A percentile compares a stretch with the other conserved stretches of the same genome.
Conservation (phyloP, 352 stramenopile genomes). For the Pythium inflatum region DNA sequence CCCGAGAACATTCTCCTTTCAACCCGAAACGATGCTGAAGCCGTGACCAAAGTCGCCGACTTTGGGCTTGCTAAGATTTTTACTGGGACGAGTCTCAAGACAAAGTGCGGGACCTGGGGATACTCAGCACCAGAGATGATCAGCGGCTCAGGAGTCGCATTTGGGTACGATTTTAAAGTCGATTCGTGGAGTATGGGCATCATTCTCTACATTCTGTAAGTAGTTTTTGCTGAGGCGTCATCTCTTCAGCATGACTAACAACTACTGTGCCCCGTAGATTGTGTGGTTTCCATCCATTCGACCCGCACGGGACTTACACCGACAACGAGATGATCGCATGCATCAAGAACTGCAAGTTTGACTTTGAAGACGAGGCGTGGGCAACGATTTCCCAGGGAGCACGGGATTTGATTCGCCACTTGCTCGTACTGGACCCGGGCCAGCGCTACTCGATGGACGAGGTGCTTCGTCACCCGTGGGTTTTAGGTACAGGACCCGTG, state of each 20-base stretch:
- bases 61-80: slow-evolving; percentile 88
- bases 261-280: slow-evolving; percentile 38
- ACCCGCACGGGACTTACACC: slow-evolving; percentile 68
- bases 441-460: slow-evolving; percentile 70
- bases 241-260: no score
- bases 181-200: slow-evolving; percentile 89
- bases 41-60: slow-evolving; percentile 78
- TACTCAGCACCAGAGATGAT: slow-evolving; percentile 89
- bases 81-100: slow-evolving; percentile 69
- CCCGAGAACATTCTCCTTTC: slow-evolving; percentile 86
- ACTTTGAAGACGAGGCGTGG: slow-evolving; percentile 78
- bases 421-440: slow-evolving; percentile 76
- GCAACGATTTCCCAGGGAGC: slow-evolving; percentile 58
- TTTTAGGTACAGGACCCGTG: slow-evolving; percentile 39
- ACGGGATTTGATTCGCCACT: slow-evolving; percentile 76
- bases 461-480: slow-evolving; percentile 75
- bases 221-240: no score
- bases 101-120: slow-evolving; percentile 81
- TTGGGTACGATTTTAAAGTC: slow-evolving; percentile 85
- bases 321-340: slow-evolving; percentile 85
- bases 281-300: slow-evolving; percentile 85
- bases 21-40: slow-evolving; percentile 57
- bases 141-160: slow-evolving; percentile 63
- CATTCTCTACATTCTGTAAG: slow-evolving; percentile 85
- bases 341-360: slow-evolving; percentile 78